Conservation (phyloP, 108 stramenopile genomes). For the Pinguiococcus pyrenoidosus region DNA sequence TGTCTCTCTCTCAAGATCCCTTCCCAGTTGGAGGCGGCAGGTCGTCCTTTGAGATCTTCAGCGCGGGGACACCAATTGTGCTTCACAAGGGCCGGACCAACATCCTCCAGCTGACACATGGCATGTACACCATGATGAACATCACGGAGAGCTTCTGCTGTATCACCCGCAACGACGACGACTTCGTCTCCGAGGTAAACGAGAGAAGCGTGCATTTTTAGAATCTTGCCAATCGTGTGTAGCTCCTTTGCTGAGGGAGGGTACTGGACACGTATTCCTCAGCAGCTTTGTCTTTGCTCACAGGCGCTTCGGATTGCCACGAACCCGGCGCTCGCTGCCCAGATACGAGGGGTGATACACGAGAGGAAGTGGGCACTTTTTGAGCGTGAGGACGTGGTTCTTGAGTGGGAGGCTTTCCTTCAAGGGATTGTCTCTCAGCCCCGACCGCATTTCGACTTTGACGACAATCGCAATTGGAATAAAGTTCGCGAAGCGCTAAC, state of each 20-base stretch:
- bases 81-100: conserved; percentile 20
- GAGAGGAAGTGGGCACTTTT: neutral
- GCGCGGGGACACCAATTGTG: conserved; percentile 30
- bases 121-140: conserved; percentile 34
- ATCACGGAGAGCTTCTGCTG: neutral
- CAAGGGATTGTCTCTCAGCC: conserved; percentile 2
- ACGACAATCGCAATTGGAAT: too few species aligned
- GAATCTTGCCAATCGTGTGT: too few species aligned
- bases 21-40: conserved; percentile 33
- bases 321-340: neutral
- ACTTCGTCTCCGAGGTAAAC: neutral
- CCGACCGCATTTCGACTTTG: neutral
- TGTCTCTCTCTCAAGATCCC: too few species aligned
- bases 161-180: neutral
- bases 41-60: conserved; percentile 28
- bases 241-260: neutral
- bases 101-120: conserved; percentile 24
- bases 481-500: too few species aligned
- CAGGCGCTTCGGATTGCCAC: neutral
- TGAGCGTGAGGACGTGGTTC: conserved; percentile 4
- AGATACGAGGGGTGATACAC: neutral
- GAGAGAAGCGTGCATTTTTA: too few species aligned
- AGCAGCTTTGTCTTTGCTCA: neutral
- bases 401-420: conserved; percentile 6
- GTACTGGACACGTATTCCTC: neutral